These are phyloP conservation scores for Mycena vitilis DNA, from an alignment of 768 basidiomycete genomes.

Conservation along the genomic window DNA sequence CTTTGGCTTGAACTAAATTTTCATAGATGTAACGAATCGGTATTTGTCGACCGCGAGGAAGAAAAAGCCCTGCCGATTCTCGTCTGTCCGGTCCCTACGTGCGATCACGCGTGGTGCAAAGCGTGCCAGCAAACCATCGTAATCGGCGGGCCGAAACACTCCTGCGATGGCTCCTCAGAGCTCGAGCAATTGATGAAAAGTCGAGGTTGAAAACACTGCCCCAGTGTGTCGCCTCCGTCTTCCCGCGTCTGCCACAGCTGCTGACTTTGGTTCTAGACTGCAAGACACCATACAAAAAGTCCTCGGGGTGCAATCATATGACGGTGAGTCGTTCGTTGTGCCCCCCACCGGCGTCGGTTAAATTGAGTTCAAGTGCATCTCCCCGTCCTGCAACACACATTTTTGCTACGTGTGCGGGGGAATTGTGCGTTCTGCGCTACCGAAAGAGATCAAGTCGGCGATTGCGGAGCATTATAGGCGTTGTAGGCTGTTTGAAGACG, in stretches of 20 bases:
- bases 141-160: conserved; percentile 57
- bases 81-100: conserved; percentile 61
- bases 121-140: conserved; percentile 59
- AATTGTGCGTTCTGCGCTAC: conserved; percentile 51
- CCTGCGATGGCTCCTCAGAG: conserved; percentile 70
- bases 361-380: conserved; percentile 54
- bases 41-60: conserved; percentile 64
- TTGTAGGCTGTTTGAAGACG: conserved; percentile 51
- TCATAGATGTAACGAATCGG: conserved; percentile 61
- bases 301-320: conserved; percentile 70
- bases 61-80: conserved; percentile 53
- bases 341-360: conserved; percentile 1
- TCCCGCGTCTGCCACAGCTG: neutral
- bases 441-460: conserved; percentile 44
- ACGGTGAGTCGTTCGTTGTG: conserved; percentile 49
- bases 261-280: conserved; percentile 48
- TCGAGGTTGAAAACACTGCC: conserved; percentile 73
- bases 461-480: conserved; percentile 47
- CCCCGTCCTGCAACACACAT: conserved; percentile 70
- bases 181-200: conserved; percentile 62
- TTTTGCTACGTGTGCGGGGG: conserved; percentile 67
- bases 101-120: conserved; percentile 71
- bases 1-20: neutral
- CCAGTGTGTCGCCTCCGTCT: conserved; percentile 48
- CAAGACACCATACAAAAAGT: conserved; percentile 61